Evolutionary conservation across 2,329 filamentous ascomycete species (phyloP), one percentile per base, ranked within the genome.

Genomic region (Pyricularia sp.): DNA sequence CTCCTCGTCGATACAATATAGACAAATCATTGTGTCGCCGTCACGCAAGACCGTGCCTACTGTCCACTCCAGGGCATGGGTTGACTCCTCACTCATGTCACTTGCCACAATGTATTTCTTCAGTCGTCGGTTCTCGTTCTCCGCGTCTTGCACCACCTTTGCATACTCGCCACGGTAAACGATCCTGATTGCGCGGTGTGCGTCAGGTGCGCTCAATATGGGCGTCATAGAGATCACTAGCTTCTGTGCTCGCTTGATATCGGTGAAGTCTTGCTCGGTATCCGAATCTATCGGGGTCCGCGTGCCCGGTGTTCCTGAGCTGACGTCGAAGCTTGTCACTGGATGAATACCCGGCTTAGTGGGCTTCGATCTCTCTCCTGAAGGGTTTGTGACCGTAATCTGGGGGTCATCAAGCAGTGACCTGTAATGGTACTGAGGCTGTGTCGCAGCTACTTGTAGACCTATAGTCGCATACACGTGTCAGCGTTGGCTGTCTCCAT

Each of bases 21-120:
- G 92, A 2, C 93, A 93, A 71, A 97, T 89, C 50, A 99, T 84
- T 0, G 94, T 98, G 77, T 99, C 95, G 9, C 95, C 95, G 73
- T 98, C 94, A 66, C 95, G 88, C 33, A 99, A 83, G 6, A 98
- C 93, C 0, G 94, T 98, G 9, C 95, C 95, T 69, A 99, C 94
- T 0, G 94, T 95, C 95, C 95, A 99, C 78, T 99, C 95, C 36
- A 99, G 84, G 1, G 95, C 95, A 77, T 98, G 96, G 7, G 92
- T 92, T 4, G 94, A 94, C 80, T 99, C 95, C 55, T 95, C 92
- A 73, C 94, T 97, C 3, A 98, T 82, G 78, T 99, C 95, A 0
- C 93, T 97, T 3, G 95, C 94, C n/a, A 97, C 93, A 20, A 99
- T 82, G 76, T 98, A 99, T 74, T 95, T 96, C 68, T 95, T 87